phyloP scores from a whole-genome alignment of 2,329 filamentous ascomycete genomes.

The Elsinoe arachidis region DNA sequence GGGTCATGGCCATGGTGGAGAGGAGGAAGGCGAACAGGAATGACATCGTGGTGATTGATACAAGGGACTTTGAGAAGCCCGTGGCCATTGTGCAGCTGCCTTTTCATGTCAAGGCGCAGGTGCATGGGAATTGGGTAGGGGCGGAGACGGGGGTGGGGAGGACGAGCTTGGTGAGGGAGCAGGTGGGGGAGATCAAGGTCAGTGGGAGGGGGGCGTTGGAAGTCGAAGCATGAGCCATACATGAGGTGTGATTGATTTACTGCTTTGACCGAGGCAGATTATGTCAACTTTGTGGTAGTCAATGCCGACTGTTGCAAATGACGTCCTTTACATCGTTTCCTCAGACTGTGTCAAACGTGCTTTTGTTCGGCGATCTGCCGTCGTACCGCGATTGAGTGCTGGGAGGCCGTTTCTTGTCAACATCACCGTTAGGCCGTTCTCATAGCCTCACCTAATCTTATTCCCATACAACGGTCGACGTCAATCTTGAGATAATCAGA shows the following conservation, averaged over 20 bases:
- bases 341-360: conserved; percentile 1
- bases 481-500: background rate
- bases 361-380: background rate
- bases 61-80: conserved; percentile 31
- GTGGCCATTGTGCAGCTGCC: conserved; percentile 35
- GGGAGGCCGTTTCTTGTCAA: background rate
- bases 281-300: background rate
- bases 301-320: background rate
- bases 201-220: conserved; percentile 11
- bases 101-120: conserved; percentile 8
- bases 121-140: conserved; percentile 11
- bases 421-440: background rate
- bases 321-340: background rate
- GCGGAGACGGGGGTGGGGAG: background rate
- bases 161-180: conserved; percentile 1
- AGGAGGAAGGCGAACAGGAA: conserved; percentile 31
- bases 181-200: background rate
- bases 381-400: background rate
- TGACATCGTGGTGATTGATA: conserved; percentile 37
- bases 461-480: background rate
- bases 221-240: background rate
- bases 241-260: too few species aligned
- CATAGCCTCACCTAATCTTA: conserved; percentile 1
- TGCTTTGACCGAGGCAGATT: background rate
- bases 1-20: conserved; percentile 40